These are phyloP conservation scores for Oemleria cerasiformis DNA, from an alignment of 306 rosid genomes.

Conservation along the genomic window DNA sequence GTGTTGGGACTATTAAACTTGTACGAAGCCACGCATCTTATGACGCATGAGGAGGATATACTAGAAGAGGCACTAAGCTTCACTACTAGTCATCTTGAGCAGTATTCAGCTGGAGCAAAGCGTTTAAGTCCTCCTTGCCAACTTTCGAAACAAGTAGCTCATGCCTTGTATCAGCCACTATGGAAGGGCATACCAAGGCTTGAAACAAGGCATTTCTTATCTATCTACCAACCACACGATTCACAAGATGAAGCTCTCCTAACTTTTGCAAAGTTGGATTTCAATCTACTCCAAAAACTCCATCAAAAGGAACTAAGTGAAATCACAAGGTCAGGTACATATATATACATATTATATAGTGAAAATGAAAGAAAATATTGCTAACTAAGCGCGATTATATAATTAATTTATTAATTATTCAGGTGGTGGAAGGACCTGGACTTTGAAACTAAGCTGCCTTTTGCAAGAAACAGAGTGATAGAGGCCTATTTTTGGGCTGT, in stretches of 20 bases:
- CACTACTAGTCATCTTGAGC: slow-evolving; percentile 28
- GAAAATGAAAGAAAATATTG: too few relatives aligned
- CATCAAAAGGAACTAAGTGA: slow-evolving; percentile 34
- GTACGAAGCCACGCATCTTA: slow-evolving; percentile 1
- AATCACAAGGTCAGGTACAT: not conserved
- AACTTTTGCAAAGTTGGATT: slow-evolving; percentile 35
- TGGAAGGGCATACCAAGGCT: not conserved
- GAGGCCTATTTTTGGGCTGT: not conserved
- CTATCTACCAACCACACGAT: slow-evolving; percentile 17
- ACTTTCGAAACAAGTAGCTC: not conserved
- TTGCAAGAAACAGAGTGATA: slow-evolving; percentile 35
- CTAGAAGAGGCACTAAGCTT: slow-evolving; percentile 26
- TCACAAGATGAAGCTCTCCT: not conserved
- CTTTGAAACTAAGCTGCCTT: slow-evolving; percentile 21
- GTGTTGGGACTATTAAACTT: not conserved
- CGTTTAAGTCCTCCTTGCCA: not conserved
- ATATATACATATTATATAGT: too few relatives aligned
- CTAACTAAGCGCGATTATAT: too few relatives aligned
- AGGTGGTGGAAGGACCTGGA: slow-evolving; percentile 56
- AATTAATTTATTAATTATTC: not conserved
- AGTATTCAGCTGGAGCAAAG: not conserved
- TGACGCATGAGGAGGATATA: not conserved
- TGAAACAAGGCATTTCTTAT: not conserved
- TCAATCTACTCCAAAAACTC: slow-evolving; percentile 30
- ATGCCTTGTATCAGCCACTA: slow-evolving; percentile 9